phyloP scores from a whole-genome alignment of 306 rosid genomes.

The Trichosanthes truncata region DNA sequence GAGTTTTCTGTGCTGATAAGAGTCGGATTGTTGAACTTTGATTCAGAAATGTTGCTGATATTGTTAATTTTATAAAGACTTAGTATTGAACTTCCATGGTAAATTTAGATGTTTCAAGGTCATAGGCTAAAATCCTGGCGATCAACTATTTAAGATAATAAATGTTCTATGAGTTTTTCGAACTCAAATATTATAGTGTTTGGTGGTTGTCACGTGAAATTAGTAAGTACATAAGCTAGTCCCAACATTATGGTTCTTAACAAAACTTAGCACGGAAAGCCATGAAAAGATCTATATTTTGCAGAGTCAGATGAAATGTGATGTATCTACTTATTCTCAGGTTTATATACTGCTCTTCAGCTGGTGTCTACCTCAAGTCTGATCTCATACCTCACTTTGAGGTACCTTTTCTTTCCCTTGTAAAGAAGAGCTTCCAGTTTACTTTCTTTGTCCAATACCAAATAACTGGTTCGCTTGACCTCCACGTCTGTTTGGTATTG shows the following conservation, averaged over 20 bases:
- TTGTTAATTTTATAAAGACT: not conserved
- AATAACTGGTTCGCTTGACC: not conserved
- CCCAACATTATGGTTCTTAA: not conserved
- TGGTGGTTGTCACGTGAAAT: not conserved
- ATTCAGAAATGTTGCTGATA: not conserved
- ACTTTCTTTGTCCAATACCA: not conserved
- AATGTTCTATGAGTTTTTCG: not conserved
- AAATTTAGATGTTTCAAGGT: not conserved
- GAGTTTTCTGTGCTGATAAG: not conserved
- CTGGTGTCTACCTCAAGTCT: constrained; percentile 92
- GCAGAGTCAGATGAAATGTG: not conserved
- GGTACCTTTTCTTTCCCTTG: constrained; percentile 21
- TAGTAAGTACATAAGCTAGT: not conserved
- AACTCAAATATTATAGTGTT: not conserved
- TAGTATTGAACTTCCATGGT: not conserved
- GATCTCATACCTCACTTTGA: constrained; percentile 79
- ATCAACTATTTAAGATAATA: not conserved
- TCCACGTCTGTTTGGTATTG: not conserved
- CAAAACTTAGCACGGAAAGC: not conserved
- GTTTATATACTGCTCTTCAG: constrained; percentile 97
- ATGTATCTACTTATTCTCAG: constrained; percentile 28
- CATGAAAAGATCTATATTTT: not conserved
- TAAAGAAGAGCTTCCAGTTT: not conserved
- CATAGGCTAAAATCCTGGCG: not conserved
- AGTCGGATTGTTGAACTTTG: not conserved